These are phyloP conservation scores for Tetraselmis striata DNA, from an alignment of 139 green algal genomes.

Conservation along the genomic window DNA sequence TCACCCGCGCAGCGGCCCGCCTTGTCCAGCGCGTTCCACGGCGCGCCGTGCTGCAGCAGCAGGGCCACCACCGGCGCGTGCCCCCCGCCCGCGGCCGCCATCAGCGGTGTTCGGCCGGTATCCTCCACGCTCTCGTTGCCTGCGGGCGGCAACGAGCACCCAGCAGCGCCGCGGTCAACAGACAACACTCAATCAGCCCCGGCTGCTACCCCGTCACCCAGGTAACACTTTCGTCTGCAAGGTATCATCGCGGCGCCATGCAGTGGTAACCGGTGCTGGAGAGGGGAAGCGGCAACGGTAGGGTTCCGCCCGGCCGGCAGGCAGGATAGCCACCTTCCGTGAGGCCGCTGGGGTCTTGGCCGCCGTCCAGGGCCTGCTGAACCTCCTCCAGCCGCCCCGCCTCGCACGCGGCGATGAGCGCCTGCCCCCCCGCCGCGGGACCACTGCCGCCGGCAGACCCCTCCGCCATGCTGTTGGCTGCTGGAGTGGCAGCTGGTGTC, in stretches of 20 bases:
- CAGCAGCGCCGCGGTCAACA: too few relatives aligned
- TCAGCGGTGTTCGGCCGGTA: not conserved
- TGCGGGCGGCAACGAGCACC: too few relatives aligned
- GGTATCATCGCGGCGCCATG: too few relatives aligned
- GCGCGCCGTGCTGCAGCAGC: slow-evolving; percentile 48
- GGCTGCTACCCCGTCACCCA: too few relatives aligned
- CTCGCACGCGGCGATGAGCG: not conserved
- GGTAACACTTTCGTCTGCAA: too few relatives aligned
- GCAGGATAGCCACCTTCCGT: not conserved
- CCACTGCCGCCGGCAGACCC: not conserved
- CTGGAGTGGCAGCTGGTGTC: too few relatives aligned
- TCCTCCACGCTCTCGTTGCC: not conserved
- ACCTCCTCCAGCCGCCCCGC: not conserved
- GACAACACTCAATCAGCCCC: too few relatives aligned
- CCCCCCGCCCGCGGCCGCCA: slow-evolving; percentile 26
- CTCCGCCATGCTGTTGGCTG: not conserved
- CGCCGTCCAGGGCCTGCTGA: not conserved
- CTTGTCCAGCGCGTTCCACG: slow-evolving; percentile 30
- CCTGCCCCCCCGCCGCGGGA: too few relatives aligned
- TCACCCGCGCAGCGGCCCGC: slow-evolving; percentile 42
- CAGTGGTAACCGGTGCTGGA: too few relatives aligned
- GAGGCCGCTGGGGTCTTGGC: not conserved
- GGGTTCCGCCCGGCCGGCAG: too few relatives aligned
- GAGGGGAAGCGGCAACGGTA: too few relatives aligned
- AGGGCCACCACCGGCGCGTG: slow-evolving; percentile 41